phyloP scores from a whole-genome alignment of 1,284 basidiomycete genomes.

The Microbotryomycetes sp. region DNA sequence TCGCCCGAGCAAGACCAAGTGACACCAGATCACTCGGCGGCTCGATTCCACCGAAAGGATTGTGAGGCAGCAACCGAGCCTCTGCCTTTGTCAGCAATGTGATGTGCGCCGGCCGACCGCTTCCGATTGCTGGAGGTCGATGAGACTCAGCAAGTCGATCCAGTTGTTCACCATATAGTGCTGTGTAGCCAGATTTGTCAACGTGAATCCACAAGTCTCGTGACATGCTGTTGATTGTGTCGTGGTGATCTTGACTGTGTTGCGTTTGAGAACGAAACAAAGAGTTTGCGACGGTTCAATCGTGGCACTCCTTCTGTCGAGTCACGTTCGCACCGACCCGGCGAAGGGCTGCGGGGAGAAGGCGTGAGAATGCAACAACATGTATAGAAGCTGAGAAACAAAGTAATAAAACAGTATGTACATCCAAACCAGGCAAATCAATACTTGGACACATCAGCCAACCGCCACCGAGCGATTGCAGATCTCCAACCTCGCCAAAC shows the following conservation, averaged over 20 bases:
- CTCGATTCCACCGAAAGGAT: too few species aligned
- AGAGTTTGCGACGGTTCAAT: too few species aligned
- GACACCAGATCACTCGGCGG: too few species aligned
- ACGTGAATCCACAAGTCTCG: not conserved
- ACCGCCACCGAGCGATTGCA: not conserved
- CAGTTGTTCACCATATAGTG: not conserved
- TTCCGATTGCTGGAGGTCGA: not conserved
- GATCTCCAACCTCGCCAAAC: not conserved
- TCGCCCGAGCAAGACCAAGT: too few species aligned
- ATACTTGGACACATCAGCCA: constrained; percentile 1
- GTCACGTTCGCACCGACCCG: too few species aligned
- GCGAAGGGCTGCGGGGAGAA: not conserved
- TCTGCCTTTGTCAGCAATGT: constrained; percentile 13
- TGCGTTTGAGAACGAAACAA: too few species aligned
- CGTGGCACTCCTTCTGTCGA: too few species aligned
- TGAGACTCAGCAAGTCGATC: not conserved
- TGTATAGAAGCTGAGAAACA: not conserved
- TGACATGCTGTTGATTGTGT: too few species aligned
- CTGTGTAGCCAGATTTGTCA: not conserved
- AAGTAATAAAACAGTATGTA: constrained; percentile 1
- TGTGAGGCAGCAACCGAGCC: not conserved
- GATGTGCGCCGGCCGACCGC: constrained; percentile 2
- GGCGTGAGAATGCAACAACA: not conserved
- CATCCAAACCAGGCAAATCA: not conserved
- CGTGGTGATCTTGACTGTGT: too few species aligned